Evolutionary conservation across 2,329 filamentous ascomycete species (phyloP), one percentile per base, ranked within the genome.

Genomic region (Pseudogymnoascus sp.): DNA sequence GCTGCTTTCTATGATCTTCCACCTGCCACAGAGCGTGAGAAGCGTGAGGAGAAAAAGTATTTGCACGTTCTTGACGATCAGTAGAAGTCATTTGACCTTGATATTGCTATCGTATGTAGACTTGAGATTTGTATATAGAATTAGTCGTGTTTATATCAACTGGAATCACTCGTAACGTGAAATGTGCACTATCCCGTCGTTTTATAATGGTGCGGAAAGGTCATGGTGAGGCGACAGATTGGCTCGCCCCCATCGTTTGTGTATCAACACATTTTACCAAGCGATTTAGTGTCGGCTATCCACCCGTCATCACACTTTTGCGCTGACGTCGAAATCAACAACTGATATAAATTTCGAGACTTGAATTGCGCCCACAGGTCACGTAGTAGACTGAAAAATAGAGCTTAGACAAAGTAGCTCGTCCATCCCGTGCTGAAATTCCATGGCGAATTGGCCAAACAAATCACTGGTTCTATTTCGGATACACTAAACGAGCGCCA

Each of bases 31-130:
- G 93, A 97, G 78, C 89, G 88, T 75, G 94, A 99, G 82, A 94
- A 87, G 82, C 82, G 84, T 70, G 92, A 97, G 75, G 92, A 97
- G 77, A 94, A 87, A 83, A 94, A 97, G 81, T 99, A 96, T 75
- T 79, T 97, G 74, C 94, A 99, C 75, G 92, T 99, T 64, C 79
- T 91, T 72, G 90, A 96, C 74, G 88, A 94, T 75, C 84, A 91
- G 81, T 94, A 86, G 77, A 75, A 50, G 35, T 37, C 37, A 53
- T 33, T 53, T 53, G 28, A 28, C 18, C 25, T 59, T 8, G 8
- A 14, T 15, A 43, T 59, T 30, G n/a, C 57, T 28, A 20, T 53
- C 47, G 47, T 53, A 53, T 53, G 47, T 53, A 53, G 47, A 53
- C 47, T 53, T 53, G 47, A 53, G 28, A 53, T 33, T 53, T 53